A percentile compares a stretch with the other conserved stretches of the same genome.
Evolutionary conservation across 2,329 filamentous ascomycete species (phyloP).

Genomic region (Lecanoromycetidae sp.): DNA sequence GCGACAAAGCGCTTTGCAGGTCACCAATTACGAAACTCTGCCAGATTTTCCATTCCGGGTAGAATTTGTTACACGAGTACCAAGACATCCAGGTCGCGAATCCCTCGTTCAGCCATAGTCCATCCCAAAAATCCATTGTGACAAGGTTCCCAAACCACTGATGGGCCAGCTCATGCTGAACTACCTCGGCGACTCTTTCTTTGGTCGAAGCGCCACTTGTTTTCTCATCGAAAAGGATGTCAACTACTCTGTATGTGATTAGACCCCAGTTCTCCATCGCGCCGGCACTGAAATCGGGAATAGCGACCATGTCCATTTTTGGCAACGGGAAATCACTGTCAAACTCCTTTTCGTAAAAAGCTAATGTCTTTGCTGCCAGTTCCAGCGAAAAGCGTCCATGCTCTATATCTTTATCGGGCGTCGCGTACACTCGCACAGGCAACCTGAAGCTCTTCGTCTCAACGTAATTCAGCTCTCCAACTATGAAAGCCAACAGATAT

Average conservation of each 20-base stretch:
- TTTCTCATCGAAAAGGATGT: conserved; percentile 83
- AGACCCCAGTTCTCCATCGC: conserved; percentile 99
- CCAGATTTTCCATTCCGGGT: conserved; percentile 98
- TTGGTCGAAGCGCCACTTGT: conserved; percentile 78
- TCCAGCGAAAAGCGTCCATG: conserved; percentile 84
- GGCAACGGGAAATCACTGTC: conserved; percentile 75
- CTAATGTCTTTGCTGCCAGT: conserved; percentile 75
- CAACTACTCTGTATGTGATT: conserved; percentile 86
- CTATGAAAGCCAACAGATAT: conserved; percentile 85
- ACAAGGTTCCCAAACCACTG: conserved; percentile 98
- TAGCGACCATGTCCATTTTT: conserved; percentile 94
- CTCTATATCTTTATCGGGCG: conserved; percentile 77
- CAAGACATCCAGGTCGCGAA: conserved; percentile 89
- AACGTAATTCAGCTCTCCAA: conserved; percentile 87
- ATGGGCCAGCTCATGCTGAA: conserved; percentile 92
- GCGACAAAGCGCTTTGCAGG: conserved; percentile 70
- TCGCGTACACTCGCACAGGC: conserved; percentile 87
- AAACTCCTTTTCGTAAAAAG: conserved; percentile 93
- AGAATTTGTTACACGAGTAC: conserved; percentile 91
- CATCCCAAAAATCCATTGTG: conserved; percentile 98
- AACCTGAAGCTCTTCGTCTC: conserved; percentile 86
- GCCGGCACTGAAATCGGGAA: conserved; percentile 88
- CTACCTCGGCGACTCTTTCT: conserved; percentile 85
- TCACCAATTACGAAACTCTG: conserved; percentile 89
- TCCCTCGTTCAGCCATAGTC: conserved; percentile 88